A percentile compares a stretch with the other conserved stretches of the same genome.
Conservation (phyloP, 495 filamentous ascomycete species). For the Penicillium cinerascens region DNA sequence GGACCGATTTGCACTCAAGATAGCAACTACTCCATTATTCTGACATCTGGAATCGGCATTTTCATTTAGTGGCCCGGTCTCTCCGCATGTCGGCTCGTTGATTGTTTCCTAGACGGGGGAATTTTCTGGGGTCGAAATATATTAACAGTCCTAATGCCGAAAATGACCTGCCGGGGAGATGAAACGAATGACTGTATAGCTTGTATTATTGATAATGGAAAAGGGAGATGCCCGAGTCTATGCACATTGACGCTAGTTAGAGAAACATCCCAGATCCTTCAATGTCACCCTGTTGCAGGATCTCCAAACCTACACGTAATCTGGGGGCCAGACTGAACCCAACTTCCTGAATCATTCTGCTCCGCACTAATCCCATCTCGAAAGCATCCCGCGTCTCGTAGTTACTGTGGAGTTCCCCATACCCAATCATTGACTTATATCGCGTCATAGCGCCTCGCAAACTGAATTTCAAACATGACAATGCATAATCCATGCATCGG, state of each 20-base stretch:
- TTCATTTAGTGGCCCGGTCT: neutral
- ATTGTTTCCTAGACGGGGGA: neutral
- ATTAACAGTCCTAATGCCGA: neutral
- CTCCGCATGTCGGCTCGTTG: neutral
- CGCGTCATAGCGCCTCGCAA: conserved; percentile 39
- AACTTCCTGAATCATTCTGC: conserved; percentile 6
- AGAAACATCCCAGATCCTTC: neutral
- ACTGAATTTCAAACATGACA: conserved; percentile 50
- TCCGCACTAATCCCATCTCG: neutral
- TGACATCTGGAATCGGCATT: neutral
- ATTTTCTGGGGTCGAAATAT: neutral
- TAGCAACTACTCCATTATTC: neutral
- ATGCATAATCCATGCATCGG: conserved; percentile 53
- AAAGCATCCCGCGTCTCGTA: conserved; percentile 16
- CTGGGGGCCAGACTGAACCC: neutral
- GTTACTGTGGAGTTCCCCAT: conserved; percentile 1
- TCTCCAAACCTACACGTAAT: neutral
- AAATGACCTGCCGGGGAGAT: neutral
- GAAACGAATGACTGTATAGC: neutral
- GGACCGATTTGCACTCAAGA: neutral
- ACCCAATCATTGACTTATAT: conserved; percentile 14
- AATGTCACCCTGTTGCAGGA: neutral
- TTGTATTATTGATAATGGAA: neutral
- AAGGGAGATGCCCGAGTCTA: neutral
- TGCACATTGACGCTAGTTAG: neutral